phyloP scores from a whole-genome alignment of 306 rosid genomes.

The Betula pendula region DNA sequence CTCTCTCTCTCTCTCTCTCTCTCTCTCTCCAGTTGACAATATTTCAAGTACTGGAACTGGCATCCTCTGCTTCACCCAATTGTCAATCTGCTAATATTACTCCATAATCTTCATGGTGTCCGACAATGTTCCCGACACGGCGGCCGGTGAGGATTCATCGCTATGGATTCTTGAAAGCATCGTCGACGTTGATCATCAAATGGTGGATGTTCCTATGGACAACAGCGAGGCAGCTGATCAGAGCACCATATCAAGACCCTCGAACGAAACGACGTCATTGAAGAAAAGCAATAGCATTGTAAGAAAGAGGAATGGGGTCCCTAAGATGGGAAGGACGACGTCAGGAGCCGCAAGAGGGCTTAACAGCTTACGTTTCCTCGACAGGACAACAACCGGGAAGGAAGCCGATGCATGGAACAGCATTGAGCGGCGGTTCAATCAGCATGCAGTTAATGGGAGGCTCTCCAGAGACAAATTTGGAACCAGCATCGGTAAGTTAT shows the following conservation, averaged over 20 bases:
- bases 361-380: slow-evolving; percentile 71
- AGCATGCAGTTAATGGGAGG: slow-evolving; percentile 45
- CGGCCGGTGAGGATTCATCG: slow-evolving; percentile 34
- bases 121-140: slow-evolving; percentile 29
- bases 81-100: background rate
- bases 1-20: slow-evolving; percentile 15
- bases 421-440: slow-evolving; percentile 54
- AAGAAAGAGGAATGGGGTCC: slow-evolving; percentile 33
- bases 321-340: slow-evolving; percentile 29
- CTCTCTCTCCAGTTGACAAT: slow-evolving; percentile 3
- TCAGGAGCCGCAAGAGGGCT: slow-evolving; percentile 70
- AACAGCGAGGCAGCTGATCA: background rate
- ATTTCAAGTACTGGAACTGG: slow-evolving; percentile 8
- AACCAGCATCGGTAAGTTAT: slow-evolving; percentile 60
- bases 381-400: slow-evolving; percentile 62
- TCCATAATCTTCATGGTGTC: background rate
- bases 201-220: slow-evolving; percentile 31
- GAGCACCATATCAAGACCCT: no score
- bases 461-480: slow-evolving; percentile 75
- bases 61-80: slow-evolving; percentile 8
- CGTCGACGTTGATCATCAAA: slow-evolving; percentile 56
- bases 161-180: slow-evolving; percentile 57
- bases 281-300: slow-evolving; percentile 16
- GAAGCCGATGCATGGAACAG: slow-evolving; percentile 74
- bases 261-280: background rate